Conservation (phyloP, 1,284 basidiomycete genomes). For the Phlebopus sp. region DNA sequence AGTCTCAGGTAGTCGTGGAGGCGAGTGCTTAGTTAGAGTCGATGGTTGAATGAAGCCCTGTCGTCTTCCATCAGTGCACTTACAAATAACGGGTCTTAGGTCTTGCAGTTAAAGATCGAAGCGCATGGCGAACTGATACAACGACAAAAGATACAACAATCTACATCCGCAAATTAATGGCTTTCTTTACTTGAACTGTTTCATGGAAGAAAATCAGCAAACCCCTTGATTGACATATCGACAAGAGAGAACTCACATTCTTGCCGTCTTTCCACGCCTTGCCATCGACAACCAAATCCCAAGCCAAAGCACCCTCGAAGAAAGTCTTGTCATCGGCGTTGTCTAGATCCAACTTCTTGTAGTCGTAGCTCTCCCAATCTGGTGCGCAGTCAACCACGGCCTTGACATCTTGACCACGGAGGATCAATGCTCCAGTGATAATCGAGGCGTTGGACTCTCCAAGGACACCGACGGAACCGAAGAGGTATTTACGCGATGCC, state of each 20-base stretch:
- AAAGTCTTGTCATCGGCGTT: constrained; percentile 78
- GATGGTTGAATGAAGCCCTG: too few relatives aligned
- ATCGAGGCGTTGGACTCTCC: constrained; percentile 75
- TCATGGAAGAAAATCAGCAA: background rate
- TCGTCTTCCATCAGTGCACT: too few relatives aligned
- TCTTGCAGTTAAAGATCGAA: too few relatives aligned
- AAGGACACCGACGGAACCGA: constrained; percentile 90
- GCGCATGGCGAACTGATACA: background rate
- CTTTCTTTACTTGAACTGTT: constrained; percentile 11
- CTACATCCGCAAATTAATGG: background rate
- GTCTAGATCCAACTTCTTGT: constrained; percentile 67
- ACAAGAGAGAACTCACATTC: constrained; percentile 55
- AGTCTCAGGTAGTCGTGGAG: too few relatives aligned
- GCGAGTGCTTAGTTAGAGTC: too few relatives aligned
- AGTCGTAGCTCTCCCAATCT: constrained; percentile 89
- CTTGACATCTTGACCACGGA: constrained; percentile 72
- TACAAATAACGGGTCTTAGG: too few relatives aligned
- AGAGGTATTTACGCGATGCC: constrained; percentile 92
- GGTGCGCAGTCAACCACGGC: constrained; percentile 83
- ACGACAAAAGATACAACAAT: background rate
- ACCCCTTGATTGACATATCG: background rate
- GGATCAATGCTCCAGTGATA: constrained; percentile 80
- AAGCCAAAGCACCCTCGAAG: constrained; percentile 88
- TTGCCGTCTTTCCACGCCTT: constrained; percentile 88
- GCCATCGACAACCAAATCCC: constrained; percentile 84